Conservation (phyloP, 495 filamentous ascomycete genomes). For the Penicillium antarcticum region DNA sequence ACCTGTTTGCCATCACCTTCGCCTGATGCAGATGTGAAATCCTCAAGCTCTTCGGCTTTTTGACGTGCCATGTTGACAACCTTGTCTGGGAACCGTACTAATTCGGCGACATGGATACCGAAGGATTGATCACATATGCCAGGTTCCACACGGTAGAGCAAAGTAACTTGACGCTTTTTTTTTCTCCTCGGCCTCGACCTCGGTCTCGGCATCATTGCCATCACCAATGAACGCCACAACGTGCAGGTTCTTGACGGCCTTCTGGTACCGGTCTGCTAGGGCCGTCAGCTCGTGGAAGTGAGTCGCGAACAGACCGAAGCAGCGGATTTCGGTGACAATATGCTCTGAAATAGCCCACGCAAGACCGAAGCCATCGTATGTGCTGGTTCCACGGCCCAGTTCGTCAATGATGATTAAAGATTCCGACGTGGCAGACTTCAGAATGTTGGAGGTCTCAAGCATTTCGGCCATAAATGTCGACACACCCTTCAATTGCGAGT, state of each 20-base stretch:
- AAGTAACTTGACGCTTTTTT: constrained; percentile 82
- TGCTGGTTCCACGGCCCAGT: constrained; percentile 95
- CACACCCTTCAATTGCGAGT: constrained; percentile 96
- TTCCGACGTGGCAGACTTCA: constrained; percentile 92
- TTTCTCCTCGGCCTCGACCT: constrained; percentile 34
- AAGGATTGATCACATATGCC: constrained; percentile 97
- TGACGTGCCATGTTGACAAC: constrained; percentile 98
- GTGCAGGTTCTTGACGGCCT: constrained; percentile 84
- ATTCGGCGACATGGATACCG: constrained; percentile 96
- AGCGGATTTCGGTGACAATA: constrained; percentile 91
- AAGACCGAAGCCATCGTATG: constrained; percentile 96
- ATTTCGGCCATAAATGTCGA: constrained; percentile 99
- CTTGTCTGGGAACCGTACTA: constrained; percentile 96
- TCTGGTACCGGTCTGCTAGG: constrained; percentile 75
- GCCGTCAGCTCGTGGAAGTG: constrained; percentile 98
- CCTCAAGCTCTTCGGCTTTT: constrained; percentile 96
- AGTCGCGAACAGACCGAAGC: constrained; percentile 91
- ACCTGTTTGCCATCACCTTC: constrained; percentile 58
- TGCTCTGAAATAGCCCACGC: constrained; percentile 99
- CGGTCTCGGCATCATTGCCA: constrained; percentile 22
- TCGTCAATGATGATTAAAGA: constrained; percentile 98
- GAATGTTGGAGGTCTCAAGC: constrained; percentile 97
- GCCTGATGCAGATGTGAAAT: constrained; percentile 66
- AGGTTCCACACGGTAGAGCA: constrained; percentile 93
- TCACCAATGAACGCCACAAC: constrained; percentile 93